Conservation (phyloP, 495 filamentous ascomycete species). For the Filosporella fistucella region DNA sequence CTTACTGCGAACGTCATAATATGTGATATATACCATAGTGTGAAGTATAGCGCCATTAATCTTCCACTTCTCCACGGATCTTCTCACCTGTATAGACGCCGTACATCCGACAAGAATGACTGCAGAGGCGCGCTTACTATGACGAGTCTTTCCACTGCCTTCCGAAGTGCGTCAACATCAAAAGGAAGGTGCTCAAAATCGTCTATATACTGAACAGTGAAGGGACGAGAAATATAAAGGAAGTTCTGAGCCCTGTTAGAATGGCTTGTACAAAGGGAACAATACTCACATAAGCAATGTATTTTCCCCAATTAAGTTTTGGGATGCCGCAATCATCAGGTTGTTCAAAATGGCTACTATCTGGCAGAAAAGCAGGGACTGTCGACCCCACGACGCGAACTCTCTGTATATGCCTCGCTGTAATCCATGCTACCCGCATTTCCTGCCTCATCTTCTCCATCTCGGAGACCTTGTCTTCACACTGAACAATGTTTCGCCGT, state of each 20-base stretch:
- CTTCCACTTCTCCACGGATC: conserved; percentile 14
- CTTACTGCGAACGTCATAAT: conserved; percentile 34
- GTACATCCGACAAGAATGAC: conserved; percentile 31
- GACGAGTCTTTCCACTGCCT: conserved; percentile 36
- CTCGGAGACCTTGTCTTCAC: conserved; percentile 23
- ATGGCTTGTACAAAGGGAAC: not conserved
- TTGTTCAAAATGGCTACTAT: conserved; percentile 17
- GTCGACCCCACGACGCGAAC: conserved; percentile 29
- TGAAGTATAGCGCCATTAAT: conserved; percentile 26
- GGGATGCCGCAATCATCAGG: conserved; percentile 14
- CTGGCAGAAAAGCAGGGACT: conserved; percentile 25
- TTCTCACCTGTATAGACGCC: conserved; percentile 42
- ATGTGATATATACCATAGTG: conserved; percentile 33
- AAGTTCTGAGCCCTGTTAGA: conserved; percentile 28
- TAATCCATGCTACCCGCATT: conserved; percentile 34
- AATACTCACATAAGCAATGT: conserved; percentile 34
- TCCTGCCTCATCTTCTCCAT: conserved; percentile 31
- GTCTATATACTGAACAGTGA: conserved; percentile 39
- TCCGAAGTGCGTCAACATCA: conserved; percentile 28
- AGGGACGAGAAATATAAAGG: conserved; percentile 33
- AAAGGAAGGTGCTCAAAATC: conserved; percentile 34
- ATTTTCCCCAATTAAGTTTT: conserved; percentile 31
- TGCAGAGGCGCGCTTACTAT: conserved; percentile 41
- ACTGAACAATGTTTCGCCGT: conserved; percentile 13
- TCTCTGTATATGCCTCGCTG: conserved; percentile 35